Percentiles rank a stretch among this genome's conserved stretches.
These are phyloP conservation scores for Fusarium incarnatum DNA, from an alignment of 2,329 filamentous ascomycete species.

Conservation along the genomic window DNA sequence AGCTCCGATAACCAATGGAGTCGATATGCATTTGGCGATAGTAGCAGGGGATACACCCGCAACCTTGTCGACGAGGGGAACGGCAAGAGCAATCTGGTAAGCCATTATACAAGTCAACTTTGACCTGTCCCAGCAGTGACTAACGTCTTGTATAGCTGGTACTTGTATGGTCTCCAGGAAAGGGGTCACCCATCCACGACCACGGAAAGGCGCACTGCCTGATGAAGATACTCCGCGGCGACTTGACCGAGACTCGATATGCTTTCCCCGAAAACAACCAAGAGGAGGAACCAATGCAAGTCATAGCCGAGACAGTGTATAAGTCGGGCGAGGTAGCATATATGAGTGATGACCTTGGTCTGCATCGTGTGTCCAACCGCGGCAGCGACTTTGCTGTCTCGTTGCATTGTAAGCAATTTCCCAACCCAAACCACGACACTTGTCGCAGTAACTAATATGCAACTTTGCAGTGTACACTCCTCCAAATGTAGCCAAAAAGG, in stretches of 20 bases:
- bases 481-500: conserved; percentile 85
- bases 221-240: conserved; percentile 88
- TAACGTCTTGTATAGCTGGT: conserved; percentile 70
- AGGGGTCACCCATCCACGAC: conserved; percentile 87
- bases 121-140: conserved; percentile 11
- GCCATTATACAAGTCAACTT: conserved; percentile 40
- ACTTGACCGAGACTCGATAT: conserved; percentile 84
- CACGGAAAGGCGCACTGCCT: conserved; percentile 90
- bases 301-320: conserved; percentile 76
- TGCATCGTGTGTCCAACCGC: conserved; percentile 85
- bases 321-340: conserved; percentile 82
- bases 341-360: conserved; percentile 89
- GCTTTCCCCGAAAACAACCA: conserved; percentile 69
- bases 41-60: conserved; percentile 79
- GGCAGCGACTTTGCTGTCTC: conserved; percentile 83
- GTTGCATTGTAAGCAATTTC: conserved; percentile 71
- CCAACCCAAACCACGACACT: conserved; percentile 44
- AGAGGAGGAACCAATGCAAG: conserved; percentile 66
- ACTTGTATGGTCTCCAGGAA: conserved; percentile 88
- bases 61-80: conserved; percentile 94
- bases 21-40: conserved; percentile 79
- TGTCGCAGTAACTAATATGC: conserved; percentile 48
- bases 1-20: conserved; percentile 78
- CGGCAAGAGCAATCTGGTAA: conserved; percentile 78
- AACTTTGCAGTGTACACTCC: conserved; percentile 77